These are phyloP conservation scores for Apiospora kogelbergensis DNA, from an alignment of 2,329 filamentous ascomycete species.

Conservation along the genomic window DNA sequence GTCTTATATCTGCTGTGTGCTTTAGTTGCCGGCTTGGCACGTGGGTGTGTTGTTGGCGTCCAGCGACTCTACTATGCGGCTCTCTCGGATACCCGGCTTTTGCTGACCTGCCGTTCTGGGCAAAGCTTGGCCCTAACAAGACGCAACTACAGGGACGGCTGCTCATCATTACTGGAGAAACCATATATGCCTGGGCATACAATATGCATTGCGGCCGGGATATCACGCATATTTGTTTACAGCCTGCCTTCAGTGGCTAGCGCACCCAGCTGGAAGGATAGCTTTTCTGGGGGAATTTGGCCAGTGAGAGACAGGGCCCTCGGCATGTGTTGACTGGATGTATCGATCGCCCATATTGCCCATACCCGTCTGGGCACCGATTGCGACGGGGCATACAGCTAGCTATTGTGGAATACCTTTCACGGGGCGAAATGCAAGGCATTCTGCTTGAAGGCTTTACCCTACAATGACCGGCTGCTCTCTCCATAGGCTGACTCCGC, in stretches of 20 bases:
- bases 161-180: background rate
- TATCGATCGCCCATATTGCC: background rate
- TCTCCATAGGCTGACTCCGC: background rate
- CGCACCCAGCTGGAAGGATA: background rate
- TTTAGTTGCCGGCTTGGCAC: slow-evolving; percentile 1
- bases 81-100: background rate
- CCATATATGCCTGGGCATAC: too few species aligned
- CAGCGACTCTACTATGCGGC: background rate
- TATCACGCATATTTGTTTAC: background rate
- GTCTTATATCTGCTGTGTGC: background rate
- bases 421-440: background rate
- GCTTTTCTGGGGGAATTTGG: background rate
- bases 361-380: background rate
- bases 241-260: too few species aligned
- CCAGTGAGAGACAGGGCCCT: background rate
- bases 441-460: too few species aligned
- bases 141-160: background rate
- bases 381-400: background rate
- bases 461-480: too few species aligned
- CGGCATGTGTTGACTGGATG: background rate
- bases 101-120: slow-evolving; percentile 6
- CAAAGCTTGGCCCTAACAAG: background rate
- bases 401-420: background rate
- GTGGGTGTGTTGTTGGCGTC: background rate
- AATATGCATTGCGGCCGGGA: background rate